Percentiles rank a stretch among this genome's conserved stretches.
phyloP scores from a whole-genome alignment of 2,329 filamentous ascomycete genomes.

The Cercospora sojina region DNA sequence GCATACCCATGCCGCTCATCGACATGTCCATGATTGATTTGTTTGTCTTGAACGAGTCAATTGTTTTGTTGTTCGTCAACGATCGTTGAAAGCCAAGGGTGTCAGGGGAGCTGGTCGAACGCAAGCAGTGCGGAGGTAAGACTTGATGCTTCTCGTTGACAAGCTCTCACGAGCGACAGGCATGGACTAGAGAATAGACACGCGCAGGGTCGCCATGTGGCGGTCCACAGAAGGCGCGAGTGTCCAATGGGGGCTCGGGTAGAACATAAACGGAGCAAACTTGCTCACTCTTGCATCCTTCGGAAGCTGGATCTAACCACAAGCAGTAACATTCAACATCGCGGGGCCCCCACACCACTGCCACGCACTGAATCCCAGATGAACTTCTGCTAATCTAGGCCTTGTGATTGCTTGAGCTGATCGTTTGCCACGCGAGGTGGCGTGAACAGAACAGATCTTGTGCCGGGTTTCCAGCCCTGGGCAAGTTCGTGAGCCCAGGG shows the following conservation, averaged over 20 bases:
- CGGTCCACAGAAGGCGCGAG: not conserved
- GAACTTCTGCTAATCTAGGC: not conserved
- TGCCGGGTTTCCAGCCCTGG: not conserved
- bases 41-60: not conserved
- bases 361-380: not conserved
- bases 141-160: not conserved
- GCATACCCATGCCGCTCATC: not conserved
- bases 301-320: conserved; percentile 4
- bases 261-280: conserved; percentile 6
- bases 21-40: conserved; percentile 8
- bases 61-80: not conserved
- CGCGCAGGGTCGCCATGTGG: not conserved
- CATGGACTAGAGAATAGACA: not conserved
- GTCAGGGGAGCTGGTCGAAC: not conserved
- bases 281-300: conserved; percentile 14
- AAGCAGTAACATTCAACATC: conserved; percentile 3
- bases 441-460: not conserved
- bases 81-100: not conserved
- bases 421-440: not conserved
- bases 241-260: not conserved
- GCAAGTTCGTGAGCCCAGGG: not conserved
- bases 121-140: not conserved
- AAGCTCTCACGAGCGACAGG: not conserved
- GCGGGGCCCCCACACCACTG: not conserved
- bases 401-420: conserved; percentile 5